Conservation (phyloP, 768 basidiomycete species). For the Cyclocybe aegerita region DNA sequence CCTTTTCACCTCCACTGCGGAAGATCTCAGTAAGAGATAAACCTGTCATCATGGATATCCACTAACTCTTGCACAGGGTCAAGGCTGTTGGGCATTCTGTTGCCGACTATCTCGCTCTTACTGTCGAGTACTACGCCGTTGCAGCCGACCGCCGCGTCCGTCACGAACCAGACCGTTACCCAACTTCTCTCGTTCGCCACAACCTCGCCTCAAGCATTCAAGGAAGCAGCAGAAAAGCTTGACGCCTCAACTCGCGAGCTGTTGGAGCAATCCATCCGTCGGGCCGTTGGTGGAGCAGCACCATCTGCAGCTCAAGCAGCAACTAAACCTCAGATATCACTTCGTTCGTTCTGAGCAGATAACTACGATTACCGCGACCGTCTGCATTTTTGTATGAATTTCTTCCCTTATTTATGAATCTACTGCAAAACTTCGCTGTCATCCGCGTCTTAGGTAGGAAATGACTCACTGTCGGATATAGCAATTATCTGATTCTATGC, state of each 20-base stretch:
- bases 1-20: slow-evolving; percentile 55
- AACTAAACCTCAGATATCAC: slow-evolving; percentile 75
- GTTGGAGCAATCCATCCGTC: slow-evolving; percentile 78
- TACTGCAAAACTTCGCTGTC: too few relatives aligned
- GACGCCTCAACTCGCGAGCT: slow-evolving; percentile 54
- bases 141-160: slow-evolving; percentile 23
- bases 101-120: slow-evolving; percentile 75
- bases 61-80: slow-evolving; percentile 44
- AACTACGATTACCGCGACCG: too few relatives aligned
- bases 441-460: too few relatives aligned
- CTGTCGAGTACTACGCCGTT: slow-evolving; percentile 53
- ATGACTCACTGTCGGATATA: too few relatives aligned
- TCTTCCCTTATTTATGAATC: too few relatives aligned
- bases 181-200: slow-evolving; percentile 76
- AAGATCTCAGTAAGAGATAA: slow-evolving; percentile 56
- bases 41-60: slow-evolving; percentile 5
- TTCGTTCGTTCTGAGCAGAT: slow-evolving; percentile 58
- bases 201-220: slow-evolving; percentile 73
- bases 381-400: too few relatives aligned
- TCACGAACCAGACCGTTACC: slow-evolving; percentile 59
- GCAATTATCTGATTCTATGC: too few relatives aligned
- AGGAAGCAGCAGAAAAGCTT: slow-evolving; percentile 75
- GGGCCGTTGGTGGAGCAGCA: slow-evolving; percentile 55
- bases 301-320: slow-evolving; percentile 31
- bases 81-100: slow-evolving; percentile 63